Evolutionary conservation across 139 green algal genomes (phyloP), one percentile per base, ranked within the genome.

Genomic region (Chlamydomonas sp.): DNA sequence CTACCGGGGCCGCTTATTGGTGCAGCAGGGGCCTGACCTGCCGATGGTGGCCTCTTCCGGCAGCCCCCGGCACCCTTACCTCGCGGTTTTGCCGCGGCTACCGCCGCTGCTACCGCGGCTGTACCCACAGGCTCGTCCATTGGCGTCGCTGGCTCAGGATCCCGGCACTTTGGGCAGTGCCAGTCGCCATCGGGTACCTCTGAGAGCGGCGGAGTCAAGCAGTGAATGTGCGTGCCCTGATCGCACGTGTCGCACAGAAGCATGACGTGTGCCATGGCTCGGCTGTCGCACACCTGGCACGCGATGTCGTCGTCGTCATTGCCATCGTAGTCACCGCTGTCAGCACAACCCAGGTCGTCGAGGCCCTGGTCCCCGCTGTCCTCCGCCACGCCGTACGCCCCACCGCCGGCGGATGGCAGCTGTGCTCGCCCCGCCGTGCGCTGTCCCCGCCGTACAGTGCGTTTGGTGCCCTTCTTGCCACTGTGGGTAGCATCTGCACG

Each of bases 181-280:
- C 64, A 69, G 64, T 69, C 67, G 58, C 57, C 77, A 68, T 81
- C 77, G 5, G 77, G 77, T 4, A 81, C 77, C 8, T n/a, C 58
- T 4, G 58, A 18, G 59, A 81, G 59, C 2, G 58, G 77, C 20
- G 77, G 77, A 5, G 58, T 20, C 5, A 81, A 58, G 58, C 77
- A 81, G 77, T 69, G 67, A 7, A 68, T 61, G 58, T 81, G 77
- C 77, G 57, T 68, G 18, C 77, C 77, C 9, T 4, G 18, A 31
- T 61, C 59, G 58, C 77, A 81, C 58, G 12, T 62, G 10, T 81
- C 77, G 64, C 77, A 81, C 77, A 81, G 59, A 3, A 81, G 77
- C 77, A 81, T 67, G 59, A 9, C 5, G 49, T 61, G 57, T 20
- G 66, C 77, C 49, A 49, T 17, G 6, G 66, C 77, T 5, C 57